Conservation (phyloP, 805 yeast genomes). For the Kluyveromyces dobzhanskii region DNA sequence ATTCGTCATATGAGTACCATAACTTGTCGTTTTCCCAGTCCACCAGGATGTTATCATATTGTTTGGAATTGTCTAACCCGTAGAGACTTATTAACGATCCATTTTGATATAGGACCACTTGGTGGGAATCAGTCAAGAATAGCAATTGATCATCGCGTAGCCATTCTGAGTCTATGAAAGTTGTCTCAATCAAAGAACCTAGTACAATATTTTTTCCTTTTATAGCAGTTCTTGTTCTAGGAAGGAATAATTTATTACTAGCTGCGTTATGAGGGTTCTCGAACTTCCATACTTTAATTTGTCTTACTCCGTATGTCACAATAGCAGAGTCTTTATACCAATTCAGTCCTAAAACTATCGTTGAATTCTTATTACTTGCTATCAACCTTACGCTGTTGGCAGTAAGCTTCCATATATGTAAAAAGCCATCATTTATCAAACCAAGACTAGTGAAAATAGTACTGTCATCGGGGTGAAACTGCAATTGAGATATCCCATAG, state of each 20-base stretch:
- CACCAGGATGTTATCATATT: not conserved
- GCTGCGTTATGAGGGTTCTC: conserved; percentile 11
- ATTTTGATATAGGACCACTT: conserved; percentile 14
- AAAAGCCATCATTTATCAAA: conserved; percentile 57
- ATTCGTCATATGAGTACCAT: conserved; percentile 1
- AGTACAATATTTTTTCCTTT: conserved; percentile 54
- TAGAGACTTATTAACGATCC: conserved; percentile 9
- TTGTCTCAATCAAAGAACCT: conserved; percentile 40
- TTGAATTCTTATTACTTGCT: conserved; percentile 56
- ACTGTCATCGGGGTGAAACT: conserved; percentile 50
- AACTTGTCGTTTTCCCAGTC: conserved; percentile 2
- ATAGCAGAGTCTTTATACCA: conserved; percentile 46
- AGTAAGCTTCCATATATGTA: conserved; percentile 51
- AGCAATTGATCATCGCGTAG: conserved; percentile 14
- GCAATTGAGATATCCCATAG: conserved; percentile 50
- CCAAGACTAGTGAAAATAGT: conserved; percentile 53
- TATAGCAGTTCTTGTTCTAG: conserved; percentile 27
- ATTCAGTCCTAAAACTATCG: conserved; percentile 43
- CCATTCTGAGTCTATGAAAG: conserved; percentile 35
- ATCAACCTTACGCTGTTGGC: conserved; percentile 28
- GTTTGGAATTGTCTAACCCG: conserved; percentile 4
- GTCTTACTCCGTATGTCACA: conserved; percentile 53
- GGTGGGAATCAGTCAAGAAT: conserved; percentile 21
- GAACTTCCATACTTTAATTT: conserved; percentile 54
- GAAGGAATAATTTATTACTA: conserved; percentile 10